Evolutionary conservation across 345 rosid genomes (phyloP).

Genomic region (Aquilaria yunnanensis): DNA sequence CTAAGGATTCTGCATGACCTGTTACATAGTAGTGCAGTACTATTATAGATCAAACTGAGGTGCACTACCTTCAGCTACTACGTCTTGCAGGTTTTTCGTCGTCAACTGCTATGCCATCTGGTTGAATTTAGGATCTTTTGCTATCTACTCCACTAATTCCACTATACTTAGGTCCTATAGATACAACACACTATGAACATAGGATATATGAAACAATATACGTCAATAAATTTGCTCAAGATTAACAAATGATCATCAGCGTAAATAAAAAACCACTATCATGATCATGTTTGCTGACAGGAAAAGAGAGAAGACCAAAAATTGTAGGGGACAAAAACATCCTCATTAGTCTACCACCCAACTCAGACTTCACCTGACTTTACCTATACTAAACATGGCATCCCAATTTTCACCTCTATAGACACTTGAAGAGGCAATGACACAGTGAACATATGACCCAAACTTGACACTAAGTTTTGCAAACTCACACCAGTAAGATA

Average conservation of each 20-base stretch:
- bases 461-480: neutral
- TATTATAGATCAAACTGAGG: slow-evolving; percentile 78
- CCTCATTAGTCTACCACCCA: too few relatives aligned
- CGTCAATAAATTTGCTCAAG: neutral
- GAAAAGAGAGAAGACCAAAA: too few relatives aligned
- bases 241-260: neutral
- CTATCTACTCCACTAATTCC: slow-evolving; percentile 89
- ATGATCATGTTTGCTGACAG: too few relatives aligned
- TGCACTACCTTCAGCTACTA: slow-evolving; percentile 37
- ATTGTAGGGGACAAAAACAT: too few relatives aligned
- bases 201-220: neutral
- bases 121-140: slow-evolving; percentile 91
- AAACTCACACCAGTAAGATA: neutral
- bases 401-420: too few relatives aligned
- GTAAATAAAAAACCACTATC: neutral
- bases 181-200: slow-evolving; percentile 1
- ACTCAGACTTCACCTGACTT: too few relatives aligned
- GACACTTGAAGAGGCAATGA: neutral
- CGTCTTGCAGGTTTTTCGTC: slow-evolving; percentile 65
- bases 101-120: slow-evolving; percentile 97
- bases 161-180: slow-evolving; percentile 89
- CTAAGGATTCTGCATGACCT: slow-evolving; percentile 97
- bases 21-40: slow-evolving; percentile 79
- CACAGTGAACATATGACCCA: neutral
- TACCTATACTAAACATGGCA: too few relatives aligned